Base-by-base conservation (phyloP, 208 protist species). In the Leishmania lainsoni region DNA sequence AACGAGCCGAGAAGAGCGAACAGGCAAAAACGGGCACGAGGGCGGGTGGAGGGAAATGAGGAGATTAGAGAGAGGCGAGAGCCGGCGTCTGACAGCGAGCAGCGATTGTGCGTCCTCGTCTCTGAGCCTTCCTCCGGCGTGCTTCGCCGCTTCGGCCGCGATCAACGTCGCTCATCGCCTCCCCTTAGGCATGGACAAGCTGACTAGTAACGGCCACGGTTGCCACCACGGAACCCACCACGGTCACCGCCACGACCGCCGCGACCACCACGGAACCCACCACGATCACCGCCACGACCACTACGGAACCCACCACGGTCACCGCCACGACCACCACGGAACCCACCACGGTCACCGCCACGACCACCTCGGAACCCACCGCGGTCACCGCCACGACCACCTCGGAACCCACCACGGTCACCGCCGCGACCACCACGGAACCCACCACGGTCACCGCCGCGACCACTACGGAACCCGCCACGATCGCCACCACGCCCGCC, bases 301-400 rank as follows among this genome's bases (percentile, higher is more conserved):
- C 90, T 87, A 86, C 89, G 85, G 86, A 84, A 83, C 8, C 89
- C 90, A 61, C 91, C 49, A 32, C 48, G 52, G 17, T 58, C 52
- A 48, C 72, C 72, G 5, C 74, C 52, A 48, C 56, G 52, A 22
- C 74, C 74, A 26, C 74, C 74, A 22, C 74, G 72, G 72, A 76
- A 76, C 3, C 72, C 72, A 12, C 72, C 72, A 26, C 72, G 72
- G 17, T 76, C 72, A 45, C 72, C 74, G 10, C 74, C 54, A 5
- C 81, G 75, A n/a, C 87, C 85, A 32, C 92, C 92, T 78, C 90
- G 89, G 88, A 92, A 92, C 39, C 90, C 89, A 76, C 92, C 91
- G 63, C 91, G 91, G 56, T 83, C 83, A 45, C 93, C 93, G 42
- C 91, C 82, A 59, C 80, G 81, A 71, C 84, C 81, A 48, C 90